Percentiles rank a stretch among this genome's conserved stretches.
Conservation (phyloP, 2,329 filamentous ascomycete genomes). For the Epichloe brachyelytri region DNA sequence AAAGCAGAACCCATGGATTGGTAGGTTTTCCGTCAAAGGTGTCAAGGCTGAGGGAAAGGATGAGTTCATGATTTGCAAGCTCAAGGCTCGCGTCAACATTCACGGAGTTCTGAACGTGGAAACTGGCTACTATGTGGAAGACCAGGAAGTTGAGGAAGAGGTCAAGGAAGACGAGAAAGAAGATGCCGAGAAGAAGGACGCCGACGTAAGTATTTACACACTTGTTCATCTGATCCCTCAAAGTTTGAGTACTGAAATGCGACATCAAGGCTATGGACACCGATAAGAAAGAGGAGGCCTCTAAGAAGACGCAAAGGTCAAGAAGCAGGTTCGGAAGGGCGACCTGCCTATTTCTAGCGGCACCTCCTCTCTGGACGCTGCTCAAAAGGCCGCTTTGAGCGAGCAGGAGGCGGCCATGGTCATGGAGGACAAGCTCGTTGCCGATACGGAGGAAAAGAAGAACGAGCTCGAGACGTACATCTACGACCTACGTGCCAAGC, state of each 20-base stretch:
- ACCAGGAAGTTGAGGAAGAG: conserved; percentile 92
- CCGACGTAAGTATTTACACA: conserved; percentile 51
- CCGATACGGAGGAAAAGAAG: conserved; percentile 98
- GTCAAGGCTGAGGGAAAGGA: conserved; percentile 88
- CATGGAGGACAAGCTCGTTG: conserved; percentile 96
- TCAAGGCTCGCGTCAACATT: conserved; percentile 92
- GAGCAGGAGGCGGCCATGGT: conserved; percentile 88
- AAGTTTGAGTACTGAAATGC: neutral
- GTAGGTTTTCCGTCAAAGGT: conserved; percentile 93
- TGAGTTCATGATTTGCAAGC: conserved; percentile 99
- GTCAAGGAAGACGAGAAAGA: conserved; percentile 66
- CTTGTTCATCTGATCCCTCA: neutral
- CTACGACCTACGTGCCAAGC: conserved; percentile 91
- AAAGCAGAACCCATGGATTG: conserved; percentile 89
- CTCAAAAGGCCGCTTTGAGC: conserved; percentile 49
- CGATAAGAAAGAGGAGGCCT: conserved; percentile 52
- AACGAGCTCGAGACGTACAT: conserved; percentile 98
- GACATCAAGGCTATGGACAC: conserved; percentile 66
- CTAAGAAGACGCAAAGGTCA: conserved; percentile 91
- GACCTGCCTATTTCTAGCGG: conserved; percentile 79
- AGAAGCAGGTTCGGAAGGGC: conserved; percentile 98
- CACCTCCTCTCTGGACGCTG: conserved; percentile 64
- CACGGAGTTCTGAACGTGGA: conserved; percentile 95
- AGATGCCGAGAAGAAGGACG: conserved; percentile 53
- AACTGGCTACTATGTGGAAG: conserved; percentile 94